phyloP scores from a whole-genome alignment of 2,329 filamentous ascomycete genomes.

The Trichoderma arundinaceum region DNA sequence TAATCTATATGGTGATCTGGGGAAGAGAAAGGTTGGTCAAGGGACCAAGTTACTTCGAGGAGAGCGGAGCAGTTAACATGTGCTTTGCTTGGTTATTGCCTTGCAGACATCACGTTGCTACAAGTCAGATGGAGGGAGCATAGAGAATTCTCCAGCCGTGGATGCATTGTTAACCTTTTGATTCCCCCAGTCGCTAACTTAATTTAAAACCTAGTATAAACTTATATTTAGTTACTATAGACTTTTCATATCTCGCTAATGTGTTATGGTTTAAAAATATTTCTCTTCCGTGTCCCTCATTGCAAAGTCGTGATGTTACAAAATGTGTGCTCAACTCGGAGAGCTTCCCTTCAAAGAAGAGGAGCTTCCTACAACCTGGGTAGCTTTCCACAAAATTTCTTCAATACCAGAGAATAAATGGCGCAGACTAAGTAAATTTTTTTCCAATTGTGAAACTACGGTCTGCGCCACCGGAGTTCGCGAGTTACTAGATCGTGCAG shows the following conservation, averaged over 20 bases:
- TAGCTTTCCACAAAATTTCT: neutral
- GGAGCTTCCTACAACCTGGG: too few species aligned
- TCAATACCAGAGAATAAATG: conserved; percentile 5
- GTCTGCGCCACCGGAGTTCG: conserved; percentile 25
- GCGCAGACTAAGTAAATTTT: conserved; percentile 23
- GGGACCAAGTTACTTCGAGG: conserved; percentile 19
- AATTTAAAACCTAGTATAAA: conserved; percentile 30
- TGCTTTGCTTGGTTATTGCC: conserved; percentile 16
- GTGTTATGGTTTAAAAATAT: conserved; percentile 25
- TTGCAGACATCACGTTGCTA: conserved; percentile 22
- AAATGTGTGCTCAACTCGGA: neutral
- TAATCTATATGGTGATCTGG: conserved; percentile 25
- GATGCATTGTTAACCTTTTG: conserved; percentile 31
- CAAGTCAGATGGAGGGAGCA: conserved; percentile 24
- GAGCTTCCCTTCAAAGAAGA: too few species aligned
- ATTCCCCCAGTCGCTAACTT: conserved; percentile 31
- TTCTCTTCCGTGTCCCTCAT: neutral
- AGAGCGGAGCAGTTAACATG: conserved; percentile 27
- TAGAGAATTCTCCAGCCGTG: conserved; percentile 29
- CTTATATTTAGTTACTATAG: conserved; percentile 31
- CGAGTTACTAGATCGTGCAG: conserved; percentile 13
- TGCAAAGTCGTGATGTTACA: conserved; percentile 4
- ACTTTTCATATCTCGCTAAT: conserved; percentile 31
- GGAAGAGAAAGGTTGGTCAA: conserved; percentile 29
- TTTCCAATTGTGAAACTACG: conserved; percentile 19